phyloP scores from a whole-genome alignment of 1,139 yeast species.

The Saccharomyces hybrid region DNA sequence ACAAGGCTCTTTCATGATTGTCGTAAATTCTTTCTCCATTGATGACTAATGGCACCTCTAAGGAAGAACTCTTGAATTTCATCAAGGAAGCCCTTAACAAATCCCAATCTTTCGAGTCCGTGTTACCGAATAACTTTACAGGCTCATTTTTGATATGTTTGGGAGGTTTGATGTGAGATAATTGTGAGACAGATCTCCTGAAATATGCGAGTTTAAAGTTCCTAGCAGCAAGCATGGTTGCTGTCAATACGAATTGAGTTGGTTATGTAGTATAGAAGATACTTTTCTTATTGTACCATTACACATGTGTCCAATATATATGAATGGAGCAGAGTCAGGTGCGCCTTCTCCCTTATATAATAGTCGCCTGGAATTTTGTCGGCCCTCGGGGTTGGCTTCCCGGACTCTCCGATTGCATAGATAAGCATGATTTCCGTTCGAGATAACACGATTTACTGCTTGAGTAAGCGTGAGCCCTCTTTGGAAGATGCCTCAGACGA shows the following conservation, averaged over 20 bases:
- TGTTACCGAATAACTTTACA: conserved; percentile 48
- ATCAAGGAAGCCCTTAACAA: conserved; percentile 64
- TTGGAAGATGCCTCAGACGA: not conserved
- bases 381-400: not conserved
- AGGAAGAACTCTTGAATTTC: conserved; percentile 49
- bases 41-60: conserved; percentile 77
- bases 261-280: not conserved
- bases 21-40: conserved; percentile 60
- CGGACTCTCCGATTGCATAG: not conserved
- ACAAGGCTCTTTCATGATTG: conserved; percentile 29
- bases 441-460: not conserved
- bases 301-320: not conserved
- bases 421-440: not conserved
- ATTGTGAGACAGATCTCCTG: conserved; percentile 20
- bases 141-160: conserved; percentile 53
- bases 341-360: not conserved
- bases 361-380: not conserved
- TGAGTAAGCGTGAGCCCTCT: not conserved
- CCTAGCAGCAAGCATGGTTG: not conserved
- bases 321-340: not conserved
- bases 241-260: not conserved
- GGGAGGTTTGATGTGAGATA: conserved; percentile 39
- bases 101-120: conserved; percentile 68
- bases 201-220: conserved; percentile 2
- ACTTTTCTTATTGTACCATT: not conserved